These are phyloP conservation scores for Camelina neglecta DNA, from an alignment of 345 rosid genomes.

Conservation along the genomic window DNA sequence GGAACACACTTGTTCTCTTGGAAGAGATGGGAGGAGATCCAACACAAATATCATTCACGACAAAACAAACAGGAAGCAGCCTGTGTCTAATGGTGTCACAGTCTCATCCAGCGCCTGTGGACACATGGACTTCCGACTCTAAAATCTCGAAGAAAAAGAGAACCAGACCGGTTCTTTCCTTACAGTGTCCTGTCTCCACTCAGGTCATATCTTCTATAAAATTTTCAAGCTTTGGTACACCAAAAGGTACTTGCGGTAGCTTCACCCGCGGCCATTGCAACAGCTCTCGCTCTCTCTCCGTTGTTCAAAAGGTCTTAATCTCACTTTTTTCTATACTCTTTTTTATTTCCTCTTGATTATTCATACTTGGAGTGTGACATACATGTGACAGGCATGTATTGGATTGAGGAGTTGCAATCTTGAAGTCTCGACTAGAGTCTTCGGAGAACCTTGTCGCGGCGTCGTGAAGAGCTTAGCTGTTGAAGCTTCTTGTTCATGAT, in stretches of 20 bases:
- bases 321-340: background rate
- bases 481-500: slow-evolving; percentile 77
- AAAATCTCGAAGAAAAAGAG: slow-evolving; percentile 41
- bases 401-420: slow-evolving; percentile 80
- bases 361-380: slow-evolving; percentile 14
- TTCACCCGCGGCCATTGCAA: slow-evolving; percentile 70
- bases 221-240: slow-evolving; percentile 91
- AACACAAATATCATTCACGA: slow-evolving; percentile 61
- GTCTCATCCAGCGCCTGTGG: slow-evolving; percentile 76
- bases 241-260: slow-evolving; percentile 75
- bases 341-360: background rate
- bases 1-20: slow-evolving; percentile 79
- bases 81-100: slow-evolving; percentile 71
- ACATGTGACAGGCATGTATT: slow-evolving; percentile 71
- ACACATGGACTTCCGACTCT: slow-evolving; percentile 66
- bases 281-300: slow-evolving; percentile 59
- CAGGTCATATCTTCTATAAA: slow-evolving; percentile 78
- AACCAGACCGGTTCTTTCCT: slow-evolving; percentile 53
- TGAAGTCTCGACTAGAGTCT: slow-evolving; percentile 60
- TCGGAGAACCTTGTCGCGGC: slow-evolving; percentile 85
- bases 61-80: slow-evolving; percentile 56
- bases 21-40: slow-evolving; percentile 96
- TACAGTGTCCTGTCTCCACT: slow-evolving; percentile 63
- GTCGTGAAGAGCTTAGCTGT: slow-evolving; percentile 83
- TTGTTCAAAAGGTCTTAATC: slow-evolving; percentile 62